Evolutionary conservation across 2,329 filamentous ascomycete species (phyloP).

Genomic region (Acrocalymma vagum): DNA sequence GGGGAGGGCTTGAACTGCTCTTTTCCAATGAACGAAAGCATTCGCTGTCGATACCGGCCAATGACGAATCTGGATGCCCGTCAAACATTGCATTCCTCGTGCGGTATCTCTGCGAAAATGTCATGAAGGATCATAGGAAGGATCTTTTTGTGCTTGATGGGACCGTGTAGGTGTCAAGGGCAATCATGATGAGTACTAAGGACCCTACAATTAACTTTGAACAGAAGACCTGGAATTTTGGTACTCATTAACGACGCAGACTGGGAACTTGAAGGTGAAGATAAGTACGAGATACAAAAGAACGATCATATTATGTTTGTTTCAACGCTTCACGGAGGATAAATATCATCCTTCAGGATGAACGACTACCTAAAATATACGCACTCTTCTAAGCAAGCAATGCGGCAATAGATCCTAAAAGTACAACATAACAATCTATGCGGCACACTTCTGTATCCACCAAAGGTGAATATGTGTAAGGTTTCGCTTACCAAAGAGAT

Average conservation of each 20-base stretch:
- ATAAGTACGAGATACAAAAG: constrained; percentile 81
- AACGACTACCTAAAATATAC: constrained; percentile 4
- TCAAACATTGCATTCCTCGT: constrained; percentile 81
- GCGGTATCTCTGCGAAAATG: constrained; percentile 76
- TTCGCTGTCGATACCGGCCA: constrained; percentile 71
- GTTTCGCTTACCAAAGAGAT: too few relatives aligned
- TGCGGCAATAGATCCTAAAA: too few relatives aligned
- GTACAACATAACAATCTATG: too few relatives aligned
- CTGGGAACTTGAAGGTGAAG: constrained; percentile 97
- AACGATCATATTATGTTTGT: constrained; percentile 94
- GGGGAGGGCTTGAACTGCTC: constrained; percentile 92
- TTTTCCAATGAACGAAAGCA: constrained; percentile 85
- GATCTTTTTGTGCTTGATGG: constrained; percentile 90
- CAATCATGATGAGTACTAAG: neutral
- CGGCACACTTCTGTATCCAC: too few relatives aligned
- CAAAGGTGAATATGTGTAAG: too few relatives aligned
- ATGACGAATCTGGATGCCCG: constrained; percentile 65
- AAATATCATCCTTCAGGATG: constrained; percentile 11
- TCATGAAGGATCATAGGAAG: constrained; percentile 84
- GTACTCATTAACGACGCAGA: constrained; percentile 98
- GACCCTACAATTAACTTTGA: neutral
- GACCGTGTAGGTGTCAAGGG: constrained; percentile 73
- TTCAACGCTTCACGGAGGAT: constrained; percentile 94
- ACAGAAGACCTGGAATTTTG: constrained; percentile 90
- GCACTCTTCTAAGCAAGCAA: too few relatives aligned